Evolutionary conservation across 495 filamentous ascomycete species (phyloP), one percentile per base, ranked within the genome.

Genomic region (Delitschia confertaspora): DNA sequence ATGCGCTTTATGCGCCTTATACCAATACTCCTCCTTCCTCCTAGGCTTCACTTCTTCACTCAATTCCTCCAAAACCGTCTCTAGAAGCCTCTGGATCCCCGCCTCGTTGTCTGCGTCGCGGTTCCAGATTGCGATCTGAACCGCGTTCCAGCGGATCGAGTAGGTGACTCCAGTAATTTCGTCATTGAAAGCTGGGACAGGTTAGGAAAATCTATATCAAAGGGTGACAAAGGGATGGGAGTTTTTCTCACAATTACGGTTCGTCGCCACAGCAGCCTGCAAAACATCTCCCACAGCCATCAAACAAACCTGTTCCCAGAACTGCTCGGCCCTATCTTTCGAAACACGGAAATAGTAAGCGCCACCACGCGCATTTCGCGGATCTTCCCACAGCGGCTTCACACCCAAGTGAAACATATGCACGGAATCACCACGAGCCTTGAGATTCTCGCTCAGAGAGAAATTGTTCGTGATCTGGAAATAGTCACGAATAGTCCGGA

Each of bases 391-490:
- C 36, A 93, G 71, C 13, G 88, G 88, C 56, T 79, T 75, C 48
- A 91, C 84, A 22, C 83, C 83, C 41, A 79, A 71, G 58, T 93
- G 88, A 72, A 94, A 94, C 45, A 95, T 72, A 59, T 93, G 89
- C 33, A 93, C 74, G 13, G 76, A 80, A 63, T 94, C 85, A n/a
- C n/a, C n/a, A 30, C 82, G 76, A 60, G 87, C 75, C 43, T 80
- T 78, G 63, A 95, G 75, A 55, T 73, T 73, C 16, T 79, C 66
- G n/a, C n/a, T n/a, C 42, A 88, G 73, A 10, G 84, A 82, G 38
- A 83, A 87, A 63, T 93, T 91, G 66, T 95, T 94, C 67, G 81
- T 79, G 62, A 88, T 79, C 44, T 83, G 76, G 82, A 85, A 93
- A 66, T 93, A 95, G 49, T 81, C 78, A 59, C 83, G 75, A 51